A percentile compares a stretch with the other conserved stretches of the same genome.
These are phyloP conservation scores for Entomortierella beljakovae DNA, from an alignment of 192 early-diverging fungal genomes.

Conservation along the genomic window DNA sequence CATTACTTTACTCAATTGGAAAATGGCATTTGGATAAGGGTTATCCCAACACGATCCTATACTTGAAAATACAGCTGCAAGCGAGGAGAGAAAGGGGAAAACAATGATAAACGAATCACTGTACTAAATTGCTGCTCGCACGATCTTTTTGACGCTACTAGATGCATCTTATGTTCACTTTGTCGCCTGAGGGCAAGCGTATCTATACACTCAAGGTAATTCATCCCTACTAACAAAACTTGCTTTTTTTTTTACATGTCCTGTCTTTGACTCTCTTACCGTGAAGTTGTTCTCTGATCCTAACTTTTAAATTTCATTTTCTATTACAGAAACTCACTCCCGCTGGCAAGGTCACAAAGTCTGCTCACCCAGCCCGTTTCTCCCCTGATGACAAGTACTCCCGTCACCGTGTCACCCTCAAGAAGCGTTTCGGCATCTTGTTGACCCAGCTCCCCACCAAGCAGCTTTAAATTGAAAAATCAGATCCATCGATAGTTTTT, in stretches of 20 bases:
- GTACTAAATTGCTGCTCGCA: background rate
- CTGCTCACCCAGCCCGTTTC: slow-evolving; percentile 99
- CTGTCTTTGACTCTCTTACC: background rate
- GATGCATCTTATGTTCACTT: slow-evolving; percentile 97
- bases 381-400: slow-evolving; percentile 99
- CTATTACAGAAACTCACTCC: slow-evolving; percentile 80
- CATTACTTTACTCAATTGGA: no score
- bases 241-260: background rate
- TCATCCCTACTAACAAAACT: background rate
- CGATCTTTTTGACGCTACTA: slow-evolving; percentile 4
- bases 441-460: slow-evolving; percentile 71
- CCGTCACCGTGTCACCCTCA: slow-evolving; percentile 96
- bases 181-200: slow-evolving; percentile 84
- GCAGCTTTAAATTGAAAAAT: slow-evolving; percentile 30
- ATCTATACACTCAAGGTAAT: slow-evolving; percentile 95
- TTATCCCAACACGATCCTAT: no score
- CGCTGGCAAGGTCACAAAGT: slow-evolving; percentile 87
- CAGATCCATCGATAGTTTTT: background rate
- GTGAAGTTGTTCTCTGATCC: background rate
- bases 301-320: background rate
- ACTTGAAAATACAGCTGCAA: no score
- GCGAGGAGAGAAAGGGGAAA: no score
- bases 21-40: no score
- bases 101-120: no score
- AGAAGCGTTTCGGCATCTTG: slow-evolving; percentile 93